These are phyloP conservation scores for Vitis riparia DNA, from an alignment of 164 flowering plant genomes.

Conservation along the genomic window DNA sequence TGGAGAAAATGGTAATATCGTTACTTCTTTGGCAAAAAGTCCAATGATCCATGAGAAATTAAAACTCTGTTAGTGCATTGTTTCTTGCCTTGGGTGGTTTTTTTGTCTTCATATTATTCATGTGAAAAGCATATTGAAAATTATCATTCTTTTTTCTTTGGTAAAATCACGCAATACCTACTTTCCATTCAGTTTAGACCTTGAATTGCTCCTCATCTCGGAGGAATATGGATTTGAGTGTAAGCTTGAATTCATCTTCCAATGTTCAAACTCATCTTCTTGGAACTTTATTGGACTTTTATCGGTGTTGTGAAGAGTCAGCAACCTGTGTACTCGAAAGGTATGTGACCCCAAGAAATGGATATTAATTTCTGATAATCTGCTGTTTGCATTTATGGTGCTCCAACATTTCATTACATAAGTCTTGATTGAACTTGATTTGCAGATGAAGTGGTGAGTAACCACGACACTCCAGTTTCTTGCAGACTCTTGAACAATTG, in stretches of 20 bases:
- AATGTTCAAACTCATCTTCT: background rate
- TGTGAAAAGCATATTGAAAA: too few relatives aligned
- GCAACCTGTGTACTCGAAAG: conserved; percentile 88
- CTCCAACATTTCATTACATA: background rate
- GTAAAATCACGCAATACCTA: background rate
- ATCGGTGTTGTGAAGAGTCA: conserved; percentile 89
- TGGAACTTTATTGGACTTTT: conserved; percentile 70
- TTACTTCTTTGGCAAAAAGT: too few relatives aligned
- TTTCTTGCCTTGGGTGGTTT: background rate
- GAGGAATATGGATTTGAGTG: background rate
- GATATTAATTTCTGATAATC: background rate
- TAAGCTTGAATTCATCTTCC: background rate
- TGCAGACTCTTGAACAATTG: conserved; percentile 78
- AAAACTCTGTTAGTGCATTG: too few relatives aligned
- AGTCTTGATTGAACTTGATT: conserved; percentile 13
- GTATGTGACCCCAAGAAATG: conserved; percentile 30
- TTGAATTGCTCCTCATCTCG: background rate
- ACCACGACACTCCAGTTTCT: conserved; percentile 53
- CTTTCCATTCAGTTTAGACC: background rate
- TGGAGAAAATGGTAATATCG: too few relatives aligned
- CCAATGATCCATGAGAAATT: too few relatives aligned
- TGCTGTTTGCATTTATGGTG: background rate
- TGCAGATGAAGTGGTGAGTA: conserved; percentile 86
- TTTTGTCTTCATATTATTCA: background rate
- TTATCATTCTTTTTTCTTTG: background rate